Conservation (phyloP, 2,329 filamentous ascomycete genomes). For the Hypoxylon rubiginosum region DNA sequence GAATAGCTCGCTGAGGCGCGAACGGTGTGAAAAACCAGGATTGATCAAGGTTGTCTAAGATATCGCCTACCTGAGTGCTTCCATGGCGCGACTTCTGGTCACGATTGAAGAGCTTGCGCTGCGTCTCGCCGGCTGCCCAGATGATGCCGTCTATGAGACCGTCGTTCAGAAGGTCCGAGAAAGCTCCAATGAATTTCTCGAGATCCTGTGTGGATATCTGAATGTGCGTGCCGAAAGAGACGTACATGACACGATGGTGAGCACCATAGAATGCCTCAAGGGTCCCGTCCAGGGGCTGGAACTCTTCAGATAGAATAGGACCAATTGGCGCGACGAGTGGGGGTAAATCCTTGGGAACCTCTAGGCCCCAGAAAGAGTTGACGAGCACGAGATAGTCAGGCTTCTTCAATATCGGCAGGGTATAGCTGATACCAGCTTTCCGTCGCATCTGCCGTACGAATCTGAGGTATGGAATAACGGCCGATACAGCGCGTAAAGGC, state of each 20-base stretch:
- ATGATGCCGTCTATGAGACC: slow-evolving; percentile 57
- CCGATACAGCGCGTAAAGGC: slow-evolving; percentile 49
- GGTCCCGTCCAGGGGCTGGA: slow-evolving; percentile 48
- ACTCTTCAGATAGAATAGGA: slow-evolving; percentile 56
- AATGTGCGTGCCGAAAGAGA: slow-evolving; percentile 60
- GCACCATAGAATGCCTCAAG: slow-evolving; percentile 50
- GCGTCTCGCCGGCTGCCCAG: slow-evolving; percentile 52
- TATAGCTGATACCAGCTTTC: slow-evolving; percentile 52
- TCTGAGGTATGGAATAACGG: slow-evolving; percentile 48
- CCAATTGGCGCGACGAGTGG: slow-evolving; percentile 57
- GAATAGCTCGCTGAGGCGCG: slow-evolving; percentile 58
- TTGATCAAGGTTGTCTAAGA: slow-evolving; percentile 51
- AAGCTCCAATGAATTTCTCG: slow-evolving; percentile 51
- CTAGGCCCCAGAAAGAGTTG: slow-evolving; percentile 61
- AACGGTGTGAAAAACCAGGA: slow-evolving; percentile 53
- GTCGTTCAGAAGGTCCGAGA: slow-evolving; percentile 46
- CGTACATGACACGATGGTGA: slow-evolving; percentile 54
- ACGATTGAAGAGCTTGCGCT: slow-evolving; percentile 42
- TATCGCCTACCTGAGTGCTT: slow-evolving; percentile 36
- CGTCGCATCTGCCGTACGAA: slow-evolving; percentile 54
- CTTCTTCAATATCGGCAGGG: slow-evolving; percentile 50
- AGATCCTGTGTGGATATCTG: slow-evolving; percentile 50
- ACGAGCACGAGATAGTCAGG: slow-evolving; percentile 59
- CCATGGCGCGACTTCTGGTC: slow-evolving; percentile 26
- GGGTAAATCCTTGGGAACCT: slow-evolving; percentile 58